Evolutionary conservation across 176 grass and related monocot genomes (phyloP).

Genomic region (Ampelocalamus luodianensis): DNA sequence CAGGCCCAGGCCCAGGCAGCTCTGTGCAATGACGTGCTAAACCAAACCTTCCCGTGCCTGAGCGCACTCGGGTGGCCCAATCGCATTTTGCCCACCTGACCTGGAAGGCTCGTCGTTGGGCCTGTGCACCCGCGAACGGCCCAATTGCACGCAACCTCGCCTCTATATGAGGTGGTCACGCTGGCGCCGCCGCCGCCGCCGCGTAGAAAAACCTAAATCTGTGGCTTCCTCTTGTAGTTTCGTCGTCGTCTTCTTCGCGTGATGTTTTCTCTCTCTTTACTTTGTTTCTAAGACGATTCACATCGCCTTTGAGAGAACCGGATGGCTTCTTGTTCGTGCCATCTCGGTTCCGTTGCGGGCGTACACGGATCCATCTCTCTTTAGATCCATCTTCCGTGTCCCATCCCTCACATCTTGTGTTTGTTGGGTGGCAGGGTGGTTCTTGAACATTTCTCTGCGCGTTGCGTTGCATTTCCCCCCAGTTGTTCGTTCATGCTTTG

Average conservation of each 20-base stretch:
- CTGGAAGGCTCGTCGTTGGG: neutral
- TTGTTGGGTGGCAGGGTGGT: slow-evolving; percentile 38
- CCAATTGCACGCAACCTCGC: neutral
- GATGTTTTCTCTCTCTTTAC: neutral
- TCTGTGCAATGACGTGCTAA: no score
- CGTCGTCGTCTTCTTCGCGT: no score
- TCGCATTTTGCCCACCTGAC: no score
- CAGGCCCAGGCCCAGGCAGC: no score
- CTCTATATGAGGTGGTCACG: neutral
- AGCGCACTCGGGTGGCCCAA: neutral
- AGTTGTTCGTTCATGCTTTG: neutral
- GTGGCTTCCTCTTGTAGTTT: neutral
- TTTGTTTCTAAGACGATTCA: rapidly evolving
- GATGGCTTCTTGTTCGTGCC: slow-evolving; percentile 28
- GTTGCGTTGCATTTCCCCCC: neutral
- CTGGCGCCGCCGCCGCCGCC: neutral
- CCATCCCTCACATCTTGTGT: neutral
- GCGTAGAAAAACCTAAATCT: neutral
- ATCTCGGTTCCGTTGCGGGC: slow-evolving; percentile 61
- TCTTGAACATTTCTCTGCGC: slow-evolving; percentile 23
- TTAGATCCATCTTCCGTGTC: neutral
- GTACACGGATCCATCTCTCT: slow-evolving; percentile 14
- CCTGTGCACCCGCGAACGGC: neutral
- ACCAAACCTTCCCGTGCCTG: no score
- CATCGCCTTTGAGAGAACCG: slow-evolving; percentile 57